Conservation (phyloP, 345 rosid genomes). For the Litchi chinensis region DNA sequence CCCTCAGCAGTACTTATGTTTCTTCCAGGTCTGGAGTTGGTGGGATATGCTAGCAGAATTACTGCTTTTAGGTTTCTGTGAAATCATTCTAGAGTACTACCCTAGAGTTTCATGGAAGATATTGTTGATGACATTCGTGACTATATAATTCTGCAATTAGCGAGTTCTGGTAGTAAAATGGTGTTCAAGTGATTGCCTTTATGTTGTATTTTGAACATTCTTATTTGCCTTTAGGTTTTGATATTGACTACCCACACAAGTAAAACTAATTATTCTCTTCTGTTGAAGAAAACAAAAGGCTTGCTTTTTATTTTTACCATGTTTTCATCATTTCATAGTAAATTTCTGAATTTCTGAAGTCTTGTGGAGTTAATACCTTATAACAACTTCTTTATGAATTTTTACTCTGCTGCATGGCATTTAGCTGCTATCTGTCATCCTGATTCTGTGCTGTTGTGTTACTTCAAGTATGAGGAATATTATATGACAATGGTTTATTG, state of each 20-base stretch:
- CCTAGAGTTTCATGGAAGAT: neutral
- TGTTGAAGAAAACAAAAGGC: neutral
- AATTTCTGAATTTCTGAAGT: neutral
- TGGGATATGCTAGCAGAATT: neutral
- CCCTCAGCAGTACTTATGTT: neutral
- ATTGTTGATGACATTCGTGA: neutral
- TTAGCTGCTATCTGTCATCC: neutral
- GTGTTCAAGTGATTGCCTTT: neutral
- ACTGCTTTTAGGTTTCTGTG: neutral
- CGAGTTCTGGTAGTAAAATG: neutral
- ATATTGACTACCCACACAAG: neutral
- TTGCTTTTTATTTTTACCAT: neutral
- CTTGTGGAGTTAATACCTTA: neutral
- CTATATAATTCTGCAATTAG: neutral
- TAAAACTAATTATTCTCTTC: neutral
- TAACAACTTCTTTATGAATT: neutral
- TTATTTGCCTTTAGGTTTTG: neutral
- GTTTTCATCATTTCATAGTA: neutral
- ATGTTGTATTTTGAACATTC: neutral
- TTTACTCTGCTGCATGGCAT: conserved; percentile 5
- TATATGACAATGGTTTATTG: neutral
- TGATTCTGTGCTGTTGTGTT: neutral
- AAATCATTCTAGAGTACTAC: neutral
- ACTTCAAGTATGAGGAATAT: neutral
- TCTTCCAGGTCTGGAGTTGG: neutral